Percentiles rank a stretch among this genome's conserved stretches.
phyloP scores from a whole-genome alignment of 495 filamentous ascomycete species.

The Neurospora sp. region DNA sequence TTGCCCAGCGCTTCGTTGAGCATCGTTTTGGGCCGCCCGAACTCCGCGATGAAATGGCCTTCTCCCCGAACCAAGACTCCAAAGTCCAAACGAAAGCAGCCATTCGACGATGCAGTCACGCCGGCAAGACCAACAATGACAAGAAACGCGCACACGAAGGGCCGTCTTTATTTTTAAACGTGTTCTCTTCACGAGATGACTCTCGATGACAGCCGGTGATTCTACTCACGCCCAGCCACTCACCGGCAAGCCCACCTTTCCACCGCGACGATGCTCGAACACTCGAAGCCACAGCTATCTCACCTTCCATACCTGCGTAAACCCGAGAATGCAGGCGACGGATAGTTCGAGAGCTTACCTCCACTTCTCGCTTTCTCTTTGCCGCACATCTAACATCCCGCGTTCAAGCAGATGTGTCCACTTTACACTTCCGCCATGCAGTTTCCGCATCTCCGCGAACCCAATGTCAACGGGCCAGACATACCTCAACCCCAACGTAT shows the following conservation, averaged over 20 bases:
- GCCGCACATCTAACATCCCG: not conserved
- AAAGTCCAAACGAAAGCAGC: not conserved
- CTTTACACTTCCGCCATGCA: not conserved
- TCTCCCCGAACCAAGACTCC: not conserved
- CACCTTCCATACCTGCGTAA: no score
- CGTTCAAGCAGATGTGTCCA: not conserved
- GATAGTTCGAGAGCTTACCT: not conserved
- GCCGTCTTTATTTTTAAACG: no score
- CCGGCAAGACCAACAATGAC: no score
- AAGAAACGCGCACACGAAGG: no score
- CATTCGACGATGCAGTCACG: not conserved
- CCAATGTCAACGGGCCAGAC: not conserved
- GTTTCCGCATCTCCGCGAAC: not conserved
- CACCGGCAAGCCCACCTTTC: not conserved
- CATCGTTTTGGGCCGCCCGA: not conserved
- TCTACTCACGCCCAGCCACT: not conserved
- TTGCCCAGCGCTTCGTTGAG: not conserved
- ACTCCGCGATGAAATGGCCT: not conserved
- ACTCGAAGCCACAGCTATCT: not conserved
- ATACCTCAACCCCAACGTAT: not conserved
- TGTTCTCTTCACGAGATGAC: not conserved
- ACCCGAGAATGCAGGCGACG: accelerated
- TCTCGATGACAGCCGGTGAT: not conserved
- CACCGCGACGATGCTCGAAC: not conserved
- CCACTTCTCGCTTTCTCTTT: not conserved